Evolutionary conservation across 192 early-diverging fungal genomes (phyloP), one percentile per base, ranked within the genome.

Genomic region (Phlyctochytrium bullatum): DNA sequence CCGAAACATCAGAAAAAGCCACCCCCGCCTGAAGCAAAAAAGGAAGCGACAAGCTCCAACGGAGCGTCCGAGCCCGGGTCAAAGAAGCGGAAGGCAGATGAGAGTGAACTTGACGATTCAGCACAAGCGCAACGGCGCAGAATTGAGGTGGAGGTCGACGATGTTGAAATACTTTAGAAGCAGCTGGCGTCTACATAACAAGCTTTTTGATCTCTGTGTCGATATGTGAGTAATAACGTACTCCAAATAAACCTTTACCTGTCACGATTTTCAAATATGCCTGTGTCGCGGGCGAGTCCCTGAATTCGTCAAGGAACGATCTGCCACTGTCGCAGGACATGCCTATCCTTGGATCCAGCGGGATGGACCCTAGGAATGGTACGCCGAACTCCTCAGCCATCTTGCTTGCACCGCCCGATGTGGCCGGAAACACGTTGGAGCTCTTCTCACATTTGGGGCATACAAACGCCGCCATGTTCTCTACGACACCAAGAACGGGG

Each of bases 351-450:
- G 95, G 96, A 67, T 98, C 96, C 52, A 98, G 90, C 1, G 96
- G 96, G 16, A 97, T 90, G 0, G 89, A 79, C 0, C 96, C 97
- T 72, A 99, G 74, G 57, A 98, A 98, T 27, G 87, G 85, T 20
- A 99, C 80, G 6, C 80, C 84, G 71, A 90, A 89, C 36, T 97
- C 91, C 69, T 85, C 81, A 2, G 93, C 90, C 88, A 99, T 86
- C 30, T 89, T 88, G 74, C 91, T 86, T 35, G 93, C 97, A 34
- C 97, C 97, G 35, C 97, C 97, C 1, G 85, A 36, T 2, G 61
- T 76, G 2, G 80, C 72, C 17, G 96, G 94, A 74, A 99, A 99
- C 56, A 99, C 84, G 67, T 89, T 88, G 25, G 88, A 92, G 75
- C 90, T 92, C 77, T 91, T 88, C 77, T 86, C 62, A 57, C 71